Evolutionary conservation across 768 basidiomycete species (phyloP), one percentile per base, ranked within the genome.

Genomic region (Paxillus rubicundulus): DNA sequence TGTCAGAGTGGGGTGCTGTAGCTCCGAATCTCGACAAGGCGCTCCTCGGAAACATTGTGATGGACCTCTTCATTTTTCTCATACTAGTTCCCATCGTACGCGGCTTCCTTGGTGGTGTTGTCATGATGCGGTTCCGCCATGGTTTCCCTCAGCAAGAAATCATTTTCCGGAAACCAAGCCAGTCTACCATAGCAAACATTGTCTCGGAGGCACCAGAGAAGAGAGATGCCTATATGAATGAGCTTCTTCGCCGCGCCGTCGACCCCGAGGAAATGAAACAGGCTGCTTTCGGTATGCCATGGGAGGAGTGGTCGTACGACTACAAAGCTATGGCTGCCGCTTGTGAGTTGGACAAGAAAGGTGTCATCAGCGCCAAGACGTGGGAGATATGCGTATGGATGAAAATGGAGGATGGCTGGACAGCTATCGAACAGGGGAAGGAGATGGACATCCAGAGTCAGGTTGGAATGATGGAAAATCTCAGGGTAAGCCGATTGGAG

Each of bases 361-460:
- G 65, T 1, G 9, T 54, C 13, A 60, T 69, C 9, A 28, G 27
- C 4, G 55, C 56, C 24, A 58, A 57, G 42, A 63, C 57, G 21
- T 69, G 67, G 68, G 64, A 69, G 3, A 47, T 61, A n/a, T 65
- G 63, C 43, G 63, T 69, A 17, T 69, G 69, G 69, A 70, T 70
- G 61, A 70, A 59, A 55, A 60, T 58, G 58, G 41, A 60, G 18
- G 61, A 60, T 1, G 52, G 58, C 7, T 69, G 68, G 68, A 54
- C 57, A 13, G 63, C 64, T 10, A 43, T 69, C 17, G 69, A 69
- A 34, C 65, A 70, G 30, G 61, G 58, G 28, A 57, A 57, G 47
- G 68, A 61, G 32, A 48, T 34, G 9, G 53, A 67, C 16, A 33
- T 55, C 7, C 58, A 57, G 45, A 44, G 34, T n/a, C 59, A 63